Evolutionary conservation across 805 yeast genomes (phyloP).

Genomic region (Candida argentea): DNA sequence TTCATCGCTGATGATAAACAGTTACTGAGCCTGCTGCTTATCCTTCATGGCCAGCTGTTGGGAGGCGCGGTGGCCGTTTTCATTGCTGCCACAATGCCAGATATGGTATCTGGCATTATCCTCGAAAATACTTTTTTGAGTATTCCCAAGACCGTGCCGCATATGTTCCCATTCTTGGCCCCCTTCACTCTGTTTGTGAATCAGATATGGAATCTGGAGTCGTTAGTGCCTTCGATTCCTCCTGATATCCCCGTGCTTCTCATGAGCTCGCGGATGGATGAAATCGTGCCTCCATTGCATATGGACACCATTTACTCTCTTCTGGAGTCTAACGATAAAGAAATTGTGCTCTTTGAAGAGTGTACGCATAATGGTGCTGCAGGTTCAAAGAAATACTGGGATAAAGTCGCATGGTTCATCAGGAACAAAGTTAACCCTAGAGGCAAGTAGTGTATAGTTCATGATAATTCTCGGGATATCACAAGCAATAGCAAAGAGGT

Average conservation of each 20-base stretch:
- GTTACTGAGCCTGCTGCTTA: slow-evolving; percentile 40
- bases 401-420: slow-evolving; percentile 46
- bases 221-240: slow-evolving; percentile 40
- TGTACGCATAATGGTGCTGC: slow-evolving; percentile 83
- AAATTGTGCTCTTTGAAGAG: slow-evolving; percentile 41
- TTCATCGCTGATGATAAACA: slow-evolving; percentile 47
- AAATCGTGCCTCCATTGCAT: slow-evolving; percentile 84
- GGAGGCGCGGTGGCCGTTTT: slow-evolving; percentile 95
- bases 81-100: slow-evolving; percentile 52
- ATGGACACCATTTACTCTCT: slow-evolving; percentile 52
- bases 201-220: slow-evolving; percentile 77
- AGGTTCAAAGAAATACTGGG: slow-evolving; percentile 71
- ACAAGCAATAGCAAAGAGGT: too few relatives aligned
- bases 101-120: slow-evolving; percentile 50
- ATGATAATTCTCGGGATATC: too few relatives aligned
- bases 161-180: slow-evolving; percentile 59
- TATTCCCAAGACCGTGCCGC: slow-evolving; percentile 60
- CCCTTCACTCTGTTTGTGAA: slow-evolving; percentile 55
- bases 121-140: slow-evolving; percentile 82
- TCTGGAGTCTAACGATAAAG: slow-evolving; percentile 42
- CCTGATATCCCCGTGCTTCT: slow-evolving; percentile 55
- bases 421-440: slow-evolving; percentile 32
- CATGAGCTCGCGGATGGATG: slow-evolving; percentile 69
- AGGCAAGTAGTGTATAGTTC: too few relatives aligned
- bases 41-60: slow-evolving; percentile 79